Percentiles rank a stretch among this genome's conserved stretches.
These are phyloP conservation scores for Quercus variabilis DNA, from an alignment of 306 rosid species.

Conservation along the genomic window DNA sequence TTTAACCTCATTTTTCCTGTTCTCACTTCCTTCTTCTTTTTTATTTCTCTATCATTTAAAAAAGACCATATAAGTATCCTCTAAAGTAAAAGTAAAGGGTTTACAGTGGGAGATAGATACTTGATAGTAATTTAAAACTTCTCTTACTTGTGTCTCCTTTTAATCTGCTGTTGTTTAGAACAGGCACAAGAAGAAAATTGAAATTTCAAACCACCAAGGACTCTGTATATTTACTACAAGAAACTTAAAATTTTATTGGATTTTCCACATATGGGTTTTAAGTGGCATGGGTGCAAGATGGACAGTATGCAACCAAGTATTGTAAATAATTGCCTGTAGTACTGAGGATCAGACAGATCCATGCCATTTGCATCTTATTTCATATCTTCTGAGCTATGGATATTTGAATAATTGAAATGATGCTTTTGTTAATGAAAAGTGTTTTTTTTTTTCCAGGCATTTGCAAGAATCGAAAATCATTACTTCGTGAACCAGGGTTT, in stretches of 20 bases:
- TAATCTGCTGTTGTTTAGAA: neutral
- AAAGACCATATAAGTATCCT: neutral
- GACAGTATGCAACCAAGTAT: neutral
- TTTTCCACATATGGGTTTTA: neutral
- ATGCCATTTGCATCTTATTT: neutral
- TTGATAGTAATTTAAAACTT: neutral
- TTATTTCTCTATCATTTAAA: neutral
- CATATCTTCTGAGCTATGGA: neutral
- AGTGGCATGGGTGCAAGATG: neutral
- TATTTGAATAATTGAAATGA: constrained; percentile 5
- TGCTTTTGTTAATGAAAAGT: neutral
- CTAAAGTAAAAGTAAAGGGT: neutral
- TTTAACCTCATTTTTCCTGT: neutral
- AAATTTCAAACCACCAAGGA: no score
- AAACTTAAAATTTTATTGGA: neutral
- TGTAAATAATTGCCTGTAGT: neutral
- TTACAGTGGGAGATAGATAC: neutral
- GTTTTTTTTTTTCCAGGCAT: constrained; percentile 55
- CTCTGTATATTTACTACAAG: no score
- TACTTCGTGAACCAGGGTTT: constrained; percentile 81
- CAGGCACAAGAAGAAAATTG: neutral
- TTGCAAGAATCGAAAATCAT: constrained; percentile 97
- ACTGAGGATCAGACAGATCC: neutral
- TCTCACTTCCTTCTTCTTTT: neutral
- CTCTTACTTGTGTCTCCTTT: neutral